Evolutionary conservation across 208 protist genomes (phyloP).

Genomic region (Leishmania tropica): DNA sequence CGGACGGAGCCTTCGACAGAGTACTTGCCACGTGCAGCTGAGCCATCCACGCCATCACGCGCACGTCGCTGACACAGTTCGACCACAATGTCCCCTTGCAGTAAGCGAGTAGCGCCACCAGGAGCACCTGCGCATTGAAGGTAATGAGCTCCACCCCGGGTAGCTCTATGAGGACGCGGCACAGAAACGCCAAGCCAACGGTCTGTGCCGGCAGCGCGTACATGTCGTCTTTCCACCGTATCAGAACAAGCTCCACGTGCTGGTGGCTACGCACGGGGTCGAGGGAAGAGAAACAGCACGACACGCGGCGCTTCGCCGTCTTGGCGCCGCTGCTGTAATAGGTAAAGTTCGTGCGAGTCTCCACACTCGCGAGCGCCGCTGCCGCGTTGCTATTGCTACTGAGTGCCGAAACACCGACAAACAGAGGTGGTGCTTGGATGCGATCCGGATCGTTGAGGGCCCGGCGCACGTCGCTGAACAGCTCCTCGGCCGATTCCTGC

Average conservation of each 20-base stretch:
- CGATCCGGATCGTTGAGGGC: constrained; percentile 76
- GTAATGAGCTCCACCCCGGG: constrained; percentile 89
- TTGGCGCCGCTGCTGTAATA: constrained; percentile 21
- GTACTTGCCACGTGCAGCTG: constrained; percentile 28
- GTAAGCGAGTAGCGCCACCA: constrained; percentile 66
- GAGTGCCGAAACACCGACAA: constrained; percentile 54
- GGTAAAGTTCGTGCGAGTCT: constrained; percentile 37
- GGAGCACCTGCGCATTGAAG: constrained; percentile 75
- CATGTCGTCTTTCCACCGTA: constrained; percentile 82
- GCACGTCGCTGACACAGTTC: constrained; percentile 81
- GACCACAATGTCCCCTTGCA: constrained; percentile 52
- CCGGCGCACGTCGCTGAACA: constrained; percentile 54
- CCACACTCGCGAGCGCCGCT: constrained; percentile 1
- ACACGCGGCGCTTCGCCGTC: constrained; percentile 22
- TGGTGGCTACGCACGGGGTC: constrained; percentile 44
- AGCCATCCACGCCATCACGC: constrained; percentile 87
- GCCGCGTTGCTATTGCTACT: neutral
- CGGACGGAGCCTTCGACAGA: neutral
- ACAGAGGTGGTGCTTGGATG: constrained; percentile 84
- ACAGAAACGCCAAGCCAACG: constrained; percentile 58
- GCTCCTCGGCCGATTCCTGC: constrained; percentile 30
- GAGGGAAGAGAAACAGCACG: constrained; percentile 25
- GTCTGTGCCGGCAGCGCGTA: constrained; percentile 51
- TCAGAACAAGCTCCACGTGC: constrained; percentile 43
- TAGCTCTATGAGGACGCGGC: constrained; percentile 64